Evolutionary conservation across 768 basidiomycete species (phyloP).

Genomic region (Lactarius quietus): DNA sequence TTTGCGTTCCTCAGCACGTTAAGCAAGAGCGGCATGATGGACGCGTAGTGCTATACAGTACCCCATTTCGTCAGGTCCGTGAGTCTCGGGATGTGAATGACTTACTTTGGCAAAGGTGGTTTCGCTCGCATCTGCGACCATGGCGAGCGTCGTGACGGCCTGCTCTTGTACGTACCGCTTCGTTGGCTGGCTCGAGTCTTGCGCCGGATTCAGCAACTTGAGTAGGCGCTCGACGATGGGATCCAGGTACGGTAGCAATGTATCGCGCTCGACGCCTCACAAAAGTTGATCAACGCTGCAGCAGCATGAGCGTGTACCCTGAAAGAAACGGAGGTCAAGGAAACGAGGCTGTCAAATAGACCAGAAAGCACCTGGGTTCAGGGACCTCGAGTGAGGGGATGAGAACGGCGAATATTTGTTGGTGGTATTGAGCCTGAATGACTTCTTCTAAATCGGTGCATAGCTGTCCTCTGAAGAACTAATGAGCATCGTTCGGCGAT

Average conservation of each 20-base stretch:
- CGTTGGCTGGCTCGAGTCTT: conserved; percentile 37
- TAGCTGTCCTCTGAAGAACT: conserved; percentile 70
- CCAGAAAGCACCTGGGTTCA: conserved; percentile 57
- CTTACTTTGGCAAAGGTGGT: conserved; percentile 66
- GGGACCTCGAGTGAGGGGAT: conserved; percentile 73
- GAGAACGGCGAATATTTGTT: conserved; percentile 63
- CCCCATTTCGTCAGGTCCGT: not conserved
- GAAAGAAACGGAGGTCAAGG: conserved; percentile 16
- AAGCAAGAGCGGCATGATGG: conserved; percentile 78
- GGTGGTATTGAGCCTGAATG: conserved; percentile 69
- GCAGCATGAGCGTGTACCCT: conserved; percentile 88
- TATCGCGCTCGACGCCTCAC: conserved; percentile 78
- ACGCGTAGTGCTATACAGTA: conserved; percentile 65
- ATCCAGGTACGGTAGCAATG: conserved; percentile 73
- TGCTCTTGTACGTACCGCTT: conserved; percentile 82
- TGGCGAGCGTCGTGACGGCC: conserved; percentile 81
- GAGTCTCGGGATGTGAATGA: not conserved
- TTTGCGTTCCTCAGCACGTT: conserved; percentile 73
- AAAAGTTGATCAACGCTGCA: conserved; percentile 87
- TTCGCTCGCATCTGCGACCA: conserved; percentile 87
- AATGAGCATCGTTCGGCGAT: conserved; percentile 1
- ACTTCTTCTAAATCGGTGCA: conserved; percentile 86
- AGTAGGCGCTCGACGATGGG: conserved; percentile 71
- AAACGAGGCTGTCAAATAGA: not conserved
- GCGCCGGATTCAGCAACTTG: conserved; percentile 56